Evolutionary conservation across 2,329 filamentous ascomycete genomes (phyloP), one percentile per base, ranked within the genome.

Genomic region (Microsporum canis): DNA sequence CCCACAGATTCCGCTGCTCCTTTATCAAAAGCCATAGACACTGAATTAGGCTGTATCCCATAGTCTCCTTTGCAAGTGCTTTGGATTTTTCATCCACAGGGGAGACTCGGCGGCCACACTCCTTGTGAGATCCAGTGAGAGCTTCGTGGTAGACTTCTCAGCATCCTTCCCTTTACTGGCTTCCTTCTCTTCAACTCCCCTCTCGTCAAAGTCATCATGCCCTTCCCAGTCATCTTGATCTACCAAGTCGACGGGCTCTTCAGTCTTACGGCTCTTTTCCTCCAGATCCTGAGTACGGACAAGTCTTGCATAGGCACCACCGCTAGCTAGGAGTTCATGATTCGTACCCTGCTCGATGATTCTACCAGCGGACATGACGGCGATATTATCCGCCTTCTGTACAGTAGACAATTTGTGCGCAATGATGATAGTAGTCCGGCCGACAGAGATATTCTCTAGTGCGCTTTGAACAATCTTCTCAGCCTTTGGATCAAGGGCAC

Each of bases 221-320:
- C 23, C 45, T 29, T 49, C 45, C 45, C 45, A 49, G 23, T 49
- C 45, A 49, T 31, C 45, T 12, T 29, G 45, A 8, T 49, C 23
- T 3, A 31, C 23, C 8, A 31, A 29, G 10, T 59, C 41, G 23
- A 10, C 57, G 4, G 61, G 62, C 5, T 14, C 36, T n/a, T 49
- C 33, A 14, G 60, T 60, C 31, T 61, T 58, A 5, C 62, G 63
- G 3, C 14, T 31, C 17, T 47, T 47, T 14, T 60, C 47, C 34
- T 65, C 66, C 12, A 72, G 63, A 34, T 63, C 73, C 61, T 79
- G 78, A 6, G 45, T 49, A 49, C 23, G 45, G 3, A 79, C 71
- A 69, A 79, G 73, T n/a, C 75, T 72, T 1, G 76, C 75, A 62
- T 78, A 80, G 0, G 73, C 68, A n/a, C 75, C 74, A 33, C 72